Percentiles rank a stretch among this genome's conserved stretches.
phyloP scores from a whole-genome alignment of 1,284 basidiomycete species.

The Fomes fomentarius region DNA sequence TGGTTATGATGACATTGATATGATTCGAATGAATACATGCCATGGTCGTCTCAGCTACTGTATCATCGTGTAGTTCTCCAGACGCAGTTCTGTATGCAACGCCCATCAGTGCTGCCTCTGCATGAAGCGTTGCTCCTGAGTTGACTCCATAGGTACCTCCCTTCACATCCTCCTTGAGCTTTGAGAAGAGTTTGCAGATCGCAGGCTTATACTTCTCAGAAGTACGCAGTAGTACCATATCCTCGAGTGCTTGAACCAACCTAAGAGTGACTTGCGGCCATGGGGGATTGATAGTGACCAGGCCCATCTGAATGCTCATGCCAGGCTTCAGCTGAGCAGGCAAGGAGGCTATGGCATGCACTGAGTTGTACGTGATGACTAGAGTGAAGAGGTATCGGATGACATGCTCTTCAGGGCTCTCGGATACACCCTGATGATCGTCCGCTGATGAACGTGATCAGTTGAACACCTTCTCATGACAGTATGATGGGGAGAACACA shows the following conservation, averaged over 20 bases:
- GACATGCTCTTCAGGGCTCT: background rate
- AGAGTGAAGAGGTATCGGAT: background rate
- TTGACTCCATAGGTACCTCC: background rate
- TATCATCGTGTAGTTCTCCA: background rate
- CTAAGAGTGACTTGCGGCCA: background rate
- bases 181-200: no score
- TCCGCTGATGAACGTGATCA: background rate
- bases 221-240: background rate
- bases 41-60: background rate
- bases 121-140: background rate
- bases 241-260: background rate
- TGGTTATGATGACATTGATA: background rate
- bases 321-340: background rate
- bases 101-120: background rate
- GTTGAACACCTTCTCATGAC: background rate
- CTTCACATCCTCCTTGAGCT: background rate
- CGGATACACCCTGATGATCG: background rate
- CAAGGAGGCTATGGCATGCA: background rate
- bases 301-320: background rate
- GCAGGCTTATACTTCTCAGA: no score
- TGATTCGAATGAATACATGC: background rate
- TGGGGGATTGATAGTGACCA: background rate
- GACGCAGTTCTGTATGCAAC: background rate
- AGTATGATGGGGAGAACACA: background rate
- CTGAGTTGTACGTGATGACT: background rate